Evolutionary conservation across 768 basidiomycete genomes (phyloP), one percentile per base, ranked within the genome.

Genomic region (Phlebiopsis flavidoalba): DNA sequence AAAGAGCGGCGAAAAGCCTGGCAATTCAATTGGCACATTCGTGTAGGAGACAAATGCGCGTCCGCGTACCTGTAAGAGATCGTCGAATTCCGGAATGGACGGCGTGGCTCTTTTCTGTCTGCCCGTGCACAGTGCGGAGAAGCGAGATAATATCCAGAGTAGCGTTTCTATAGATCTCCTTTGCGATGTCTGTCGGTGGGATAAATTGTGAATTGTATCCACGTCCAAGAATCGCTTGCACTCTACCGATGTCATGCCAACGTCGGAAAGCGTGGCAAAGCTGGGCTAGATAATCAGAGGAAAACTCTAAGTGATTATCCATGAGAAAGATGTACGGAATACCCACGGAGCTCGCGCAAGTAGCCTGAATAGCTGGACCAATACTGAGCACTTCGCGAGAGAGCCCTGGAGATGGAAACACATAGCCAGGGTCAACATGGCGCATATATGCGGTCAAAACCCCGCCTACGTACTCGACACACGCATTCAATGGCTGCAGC

Each of bases 321-420:
- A 22, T 36, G 33, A 31, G 26, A 31, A 31, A 2, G 26, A 31
- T 31, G 26, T 31, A 31, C 26, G 14, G 50, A 55, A 24, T 47
- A 83, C 88, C 70, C 69, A 88, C 89, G 83, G 59, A 89, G 79
- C 77, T 91, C 89, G 48, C 89, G 82, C 54, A 92, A 77, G 72
- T 92, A 91, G 0, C 90, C 90, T 2, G 90, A 92, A 71, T 91
- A 91, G 59, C 88, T 90, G 3, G 90, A 90, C 90, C 90, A 92
- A 66, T 86, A 87, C 66, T 92, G 90, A 8, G 89, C 83, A 68
- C 90, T 91, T 53, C 89, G 77, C 15, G 89, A 84, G 10, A 92
- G 72, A 12, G 90, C 87, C 58, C 89, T 91, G 64, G 5, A 40
- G 49, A 14, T 51, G 56, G 48, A 12, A 57, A 47, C 15, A 10